phyloP scores from a whole-genome alignment of 306 rosid genomes.

The Gastrolobium villosum region DNA sequence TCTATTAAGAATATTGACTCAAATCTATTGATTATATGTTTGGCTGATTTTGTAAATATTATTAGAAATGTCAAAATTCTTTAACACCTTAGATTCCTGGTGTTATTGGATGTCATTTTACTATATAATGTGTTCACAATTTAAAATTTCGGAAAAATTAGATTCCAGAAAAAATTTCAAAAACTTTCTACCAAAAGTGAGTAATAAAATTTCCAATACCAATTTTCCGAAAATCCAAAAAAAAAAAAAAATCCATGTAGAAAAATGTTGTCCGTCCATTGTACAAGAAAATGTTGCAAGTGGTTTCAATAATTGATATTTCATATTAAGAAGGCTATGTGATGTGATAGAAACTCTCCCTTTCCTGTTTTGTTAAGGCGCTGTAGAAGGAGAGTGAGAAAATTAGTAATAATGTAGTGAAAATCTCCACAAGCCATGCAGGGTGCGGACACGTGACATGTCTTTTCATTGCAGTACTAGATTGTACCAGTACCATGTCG shows the following conservation, averaged over 20 bases:
- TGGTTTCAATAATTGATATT: conserved; percentile 27
- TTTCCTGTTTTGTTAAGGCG: conserved; percentile 33
- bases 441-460: conserved; percentile 25
- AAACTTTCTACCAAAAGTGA: too few relatives aligned
- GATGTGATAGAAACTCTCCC: conserved; percentile 18
- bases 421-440: not conserved
- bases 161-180: too few relatives aligned
- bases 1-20: too few relatives aligned
- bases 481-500: not conserved
- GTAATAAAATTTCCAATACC: too few relatives aligned
- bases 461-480: not conserved
- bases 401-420: not conserved
- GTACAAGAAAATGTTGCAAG: not conserved
- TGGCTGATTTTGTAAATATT: too few relatives aligned
- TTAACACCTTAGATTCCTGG: too few relatives aligned
- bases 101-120: too few relatives aligned
- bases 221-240: too few relatives aligned
- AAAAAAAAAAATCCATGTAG: not conserved
- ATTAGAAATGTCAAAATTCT: too few relatives aligned
- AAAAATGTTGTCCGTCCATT: not conserved
- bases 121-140: too few relatives aligned
- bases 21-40: too few relatives aligned
- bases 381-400: not conserved
- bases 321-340: not conserved
- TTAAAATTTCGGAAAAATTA: too few relatives aligned